These are phyloP conservation scores for Porphyra umbilicalis DNA, from an alignment of 31 red algal species.

Conservation along the genomic window DNA sequence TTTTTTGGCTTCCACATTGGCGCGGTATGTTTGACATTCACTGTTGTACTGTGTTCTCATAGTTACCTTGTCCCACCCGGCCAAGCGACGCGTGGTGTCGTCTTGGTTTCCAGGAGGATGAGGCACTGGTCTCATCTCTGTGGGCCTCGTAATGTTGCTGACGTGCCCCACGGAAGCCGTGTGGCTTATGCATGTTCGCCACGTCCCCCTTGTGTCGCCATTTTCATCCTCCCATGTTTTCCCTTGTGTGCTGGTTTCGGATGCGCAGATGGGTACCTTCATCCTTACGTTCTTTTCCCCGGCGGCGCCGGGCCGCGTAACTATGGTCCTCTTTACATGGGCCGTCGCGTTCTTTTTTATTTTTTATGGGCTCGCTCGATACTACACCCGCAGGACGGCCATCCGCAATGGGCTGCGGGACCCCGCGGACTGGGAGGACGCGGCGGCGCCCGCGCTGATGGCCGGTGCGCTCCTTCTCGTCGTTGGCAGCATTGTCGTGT, in stretches of 20 bases:
- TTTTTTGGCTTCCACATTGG: slow-evolving; percentile 88
- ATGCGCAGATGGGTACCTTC: slow-evolving; percentile 67
- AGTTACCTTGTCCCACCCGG: too few species aligned
- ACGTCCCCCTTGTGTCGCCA: too few species aligned
- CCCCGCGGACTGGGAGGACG: slow-evolving; percentile 7
- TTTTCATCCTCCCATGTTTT: background rate
- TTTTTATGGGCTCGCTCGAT: slow-evolving; percentile 59
- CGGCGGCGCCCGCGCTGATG: slow-evolving; percentile 2
- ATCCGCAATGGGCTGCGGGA: background rate
- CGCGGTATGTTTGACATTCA: slow-evolving; percentile 5
- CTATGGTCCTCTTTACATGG: slow-evolving; percentile 54
- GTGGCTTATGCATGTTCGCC: too few species aligned
- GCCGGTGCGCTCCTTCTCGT: slow-evolving; percentile 1
- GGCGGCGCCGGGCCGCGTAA: slow-evolving; percentile 15
- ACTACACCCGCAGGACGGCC: slow-evolving; percentile 15
- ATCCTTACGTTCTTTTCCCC: slow-evolving; percentile 71
- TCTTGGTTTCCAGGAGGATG: too few species aligned
- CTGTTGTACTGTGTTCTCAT: too few species aligned
- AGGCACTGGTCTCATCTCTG: too few species aligned
- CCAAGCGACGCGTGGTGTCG: too few species aligned
- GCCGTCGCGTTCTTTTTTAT: slow-evolving; percentile 49
- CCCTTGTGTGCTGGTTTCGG: background rate
- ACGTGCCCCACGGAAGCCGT: too few species aligned
- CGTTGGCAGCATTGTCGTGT: slow-evolving; percentile 2
- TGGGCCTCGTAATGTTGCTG: too few species aligned